phyloP scores from a whole-genome alignment of 352 stramenopile species.

The Globisporangium viniferum region DNA sequence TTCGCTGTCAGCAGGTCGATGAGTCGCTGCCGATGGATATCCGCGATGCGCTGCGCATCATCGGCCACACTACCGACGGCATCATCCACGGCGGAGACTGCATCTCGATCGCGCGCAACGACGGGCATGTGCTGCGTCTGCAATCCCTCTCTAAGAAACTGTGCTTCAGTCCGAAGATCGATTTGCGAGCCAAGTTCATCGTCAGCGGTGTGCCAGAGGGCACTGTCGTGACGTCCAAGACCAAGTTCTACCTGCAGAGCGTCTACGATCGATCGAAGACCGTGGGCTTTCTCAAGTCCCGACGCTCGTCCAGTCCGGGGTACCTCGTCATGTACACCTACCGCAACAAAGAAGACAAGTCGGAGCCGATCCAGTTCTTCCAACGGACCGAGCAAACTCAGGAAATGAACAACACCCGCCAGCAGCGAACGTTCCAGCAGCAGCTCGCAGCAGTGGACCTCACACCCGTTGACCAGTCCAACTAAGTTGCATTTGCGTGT shows the following conservation, averaged over 20 bases:
- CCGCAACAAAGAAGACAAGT: conserved; percentile 48
- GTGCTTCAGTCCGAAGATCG: conserved; percentile 61
- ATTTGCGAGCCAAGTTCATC: conserved; percentile 64
- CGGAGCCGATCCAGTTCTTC: conserved; percentile 66
- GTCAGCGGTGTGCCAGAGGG: conserved; percentile 60
- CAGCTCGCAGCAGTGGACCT: conserved; percentile 7
- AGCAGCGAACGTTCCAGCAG: conserved; percentile 6
- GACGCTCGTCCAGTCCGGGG: conserved; percentile 29
- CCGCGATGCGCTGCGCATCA: conserved; percentile 51
- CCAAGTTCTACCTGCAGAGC: conserved; percentile 70
- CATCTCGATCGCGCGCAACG: conserved; percentile 52
- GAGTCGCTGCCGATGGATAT: conserved; percentile 31
- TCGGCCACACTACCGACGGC: conserved; percentile 53
- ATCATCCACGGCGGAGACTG: conserved; percentile 54
- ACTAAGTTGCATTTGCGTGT: not conserved
- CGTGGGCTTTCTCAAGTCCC: conserved; percentile 52
- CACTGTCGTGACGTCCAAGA: conserved; percentile 53
- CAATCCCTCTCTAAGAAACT: conserved; percentile 66
- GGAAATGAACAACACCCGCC: not conserved
- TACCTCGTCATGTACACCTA: conserved; percentile 60
- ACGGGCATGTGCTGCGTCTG: conserved; percentile 55
- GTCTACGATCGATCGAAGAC: conserved; percentile 69
- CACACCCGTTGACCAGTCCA: conserved; percentile 2
- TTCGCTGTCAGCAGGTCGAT: conserved; percentile 37
- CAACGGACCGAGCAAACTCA: conserved; percentile 28